Conservation (phyloP, 306 rosid genomes). For the Hippophae rhamnoides region DNA sequence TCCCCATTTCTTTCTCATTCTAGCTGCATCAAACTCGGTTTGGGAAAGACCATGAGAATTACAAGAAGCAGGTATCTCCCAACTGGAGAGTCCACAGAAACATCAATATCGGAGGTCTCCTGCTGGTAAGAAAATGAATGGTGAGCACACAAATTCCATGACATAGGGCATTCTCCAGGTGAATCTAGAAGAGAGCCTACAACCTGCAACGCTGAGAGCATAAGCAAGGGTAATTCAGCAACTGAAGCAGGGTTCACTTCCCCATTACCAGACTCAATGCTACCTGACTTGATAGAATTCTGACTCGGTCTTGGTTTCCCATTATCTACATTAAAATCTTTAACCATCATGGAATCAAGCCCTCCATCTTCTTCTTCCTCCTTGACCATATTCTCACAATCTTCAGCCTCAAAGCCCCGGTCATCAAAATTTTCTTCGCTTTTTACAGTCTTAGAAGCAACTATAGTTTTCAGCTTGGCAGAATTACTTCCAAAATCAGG, state of each 20-base stretch:
- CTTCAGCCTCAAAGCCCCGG: slow-evolving; percentile 54
- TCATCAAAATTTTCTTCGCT: slow-evolving; percentile 57
- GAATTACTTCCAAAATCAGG: slow-evolving; percentile 38
- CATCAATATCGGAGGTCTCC: slow-evolving; percentile 86
- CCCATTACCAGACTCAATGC: slow-evolving; percentile 69
- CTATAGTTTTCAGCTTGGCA: slow-evolving; percentile 52
- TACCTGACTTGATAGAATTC: slow-evolving; percentile 60
- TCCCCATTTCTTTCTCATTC: slow-evolving; percentile 99
- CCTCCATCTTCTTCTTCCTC: slow-evolving; percentile 52
- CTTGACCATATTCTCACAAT: slow-evolving; percentile 36
- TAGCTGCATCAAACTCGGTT: slow-evolving; percentile 71
- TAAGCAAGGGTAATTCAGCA: slow-evolving; percentile 46
- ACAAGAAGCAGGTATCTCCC: slow-evolving; percentile 92
- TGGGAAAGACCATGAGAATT: slow-evolving; percentile 73
- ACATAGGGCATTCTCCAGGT: slow-evolving; percentile 78
- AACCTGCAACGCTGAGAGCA: slow-evolving; percentile 47
- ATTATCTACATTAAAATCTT: slow-evolving; percentile 43
- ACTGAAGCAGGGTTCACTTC: slow-evolving; percentile 58
- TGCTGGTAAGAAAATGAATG: slow-evolving; percentile 74
- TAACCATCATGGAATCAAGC: slow-evolving; percentile 35
- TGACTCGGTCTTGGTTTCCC: slow-evolving; percentile 56
- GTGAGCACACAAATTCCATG: slow-evolving; percentile 71
- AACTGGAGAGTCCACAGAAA: slow-evolving; percentile 74
- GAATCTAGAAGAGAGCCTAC: slow-evolving; percentile 70
- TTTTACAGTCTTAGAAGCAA: slow-evolving; percentile 35